Conservation (phyloP, 768 basidiomycete genomes). For the Lyophyllum semitale region DNA sequence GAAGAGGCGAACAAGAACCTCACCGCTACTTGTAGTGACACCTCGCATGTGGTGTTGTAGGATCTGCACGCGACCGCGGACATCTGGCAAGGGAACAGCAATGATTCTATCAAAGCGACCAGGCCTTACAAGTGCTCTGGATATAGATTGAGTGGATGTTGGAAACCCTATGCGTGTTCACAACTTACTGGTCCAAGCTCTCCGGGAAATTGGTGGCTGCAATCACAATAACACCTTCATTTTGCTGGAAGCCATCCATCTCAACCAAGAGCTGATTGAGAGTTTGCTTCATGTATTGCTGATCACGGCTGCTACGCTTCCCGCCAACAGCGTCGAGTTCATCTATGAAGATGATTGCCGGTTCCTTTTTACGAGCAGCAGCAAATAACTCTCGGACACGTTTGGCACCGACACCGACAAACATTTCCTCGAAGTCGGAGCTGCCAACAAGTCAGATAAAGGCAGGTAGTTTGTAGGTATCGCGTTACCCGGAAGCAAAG, state of each 20-base stretch:
- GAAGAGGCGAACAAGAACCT: constrained; percentile 10
- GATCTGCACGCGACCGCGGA: constrained; percentile 92
- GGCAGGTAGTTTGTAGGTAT: not conserved
- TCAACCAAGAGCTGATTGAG: constrained; percentile 96
- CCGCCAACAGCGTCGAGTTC: constrained; percentile 94
- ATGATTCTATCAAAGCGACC: constrained; percentile 96
- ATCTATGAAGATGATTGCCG: constrained; percentile 98
- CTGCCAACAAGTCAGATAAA: constrained; percentile 33
- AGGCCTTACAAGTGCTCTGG: constrained; percentile 90
- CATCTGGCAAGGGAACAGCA: constrained; percentile 91
- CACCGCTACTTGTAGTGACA: constrained; percentile 64
- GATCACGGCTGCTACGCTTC: constrained; percentile 80
- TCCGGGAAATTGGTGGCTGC: constrained; percentile 99
- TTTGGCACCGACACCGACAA: constrained; percentile 93
- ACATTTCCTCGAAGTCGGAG: constrained; percentile 98
- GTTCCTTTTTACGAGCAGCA: constrained; percentile 90
- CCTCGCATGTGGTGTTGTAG: constrained; percentile 88
- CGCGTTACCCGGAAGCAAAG: constrained; percentile 85
- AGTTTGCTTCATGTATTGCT: constrained; percentile 91
- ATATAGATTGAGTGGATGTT: constrained; percentile 8
- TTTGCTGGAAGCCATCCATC: constrained; percentile 95
- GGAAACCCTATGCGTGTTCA: not conserved
- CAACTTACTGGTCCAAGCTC: constrained; percentile 80
- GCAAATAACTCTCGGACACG: constrained; percentile 94
- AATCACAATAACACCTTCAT: constrained; percentile 93